A percentile compares a stretch with the other conserved stretches of the same genome.
Evolutionary conservation across 169 alveolate species (phyloP).

Genomic region (Neospora caninum): DNA sequence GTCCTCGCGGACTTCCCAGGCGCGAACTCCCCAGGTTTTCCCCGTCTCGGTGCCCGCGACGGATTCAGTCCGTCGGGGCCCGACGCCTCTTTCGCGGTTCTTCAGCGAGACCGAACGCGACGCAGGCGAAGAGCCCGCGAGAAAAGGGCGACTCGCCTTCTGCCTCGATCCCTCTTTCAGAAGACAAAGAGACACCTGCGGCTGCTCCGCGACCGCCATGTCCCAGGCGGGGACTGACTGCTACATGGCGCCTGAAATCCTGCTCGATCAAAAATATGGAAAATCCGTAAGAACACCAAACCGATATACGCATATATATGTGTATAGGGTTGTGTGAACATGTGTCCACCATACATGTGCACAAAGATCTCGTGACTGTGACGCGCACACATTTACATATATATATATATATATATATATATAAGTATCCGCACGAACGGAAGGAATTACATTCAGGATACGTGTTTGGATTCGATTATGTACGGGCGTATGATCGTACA

Average conservation of each 20-base stretch:
- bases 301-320: background rate
- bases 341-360: background rate
- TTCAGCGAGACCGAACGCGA: too few relatives aligned
- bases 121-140: background rate
- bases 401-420: too few relatives aligned
- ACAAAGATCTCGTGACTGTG: too few relatives aligned
- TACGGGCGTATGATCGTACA: background rate
- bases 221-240: constrained; percentile 62
- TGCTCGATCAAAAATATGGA: constrained; percentile 40
- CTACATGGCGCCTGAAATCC: constrained; percentile 67
- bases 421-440: background rate
- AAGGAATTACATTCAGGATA: background rate
- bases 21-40: background rate
- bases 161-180: background rate
- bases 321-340: too few relatives aligned
- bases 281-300: constrained; percentile 33
- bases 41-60: background rate
- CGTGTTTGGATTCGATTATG: background rate
- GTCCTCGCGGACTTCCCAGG: too few relatives aligned
- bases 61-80: background rate
- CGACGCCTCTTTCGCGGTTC: too few relatives aligned
- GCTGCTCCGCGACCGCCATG: constrained; percentile 15
- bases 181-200: background rate
- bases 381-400: background rate
- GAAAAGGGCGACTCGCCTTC: background rate